Evolutionary conservation across 2,329 filamentous ascomycete species (phyloP).

Genomic region (Akanthomyces lecanii): DNA sequence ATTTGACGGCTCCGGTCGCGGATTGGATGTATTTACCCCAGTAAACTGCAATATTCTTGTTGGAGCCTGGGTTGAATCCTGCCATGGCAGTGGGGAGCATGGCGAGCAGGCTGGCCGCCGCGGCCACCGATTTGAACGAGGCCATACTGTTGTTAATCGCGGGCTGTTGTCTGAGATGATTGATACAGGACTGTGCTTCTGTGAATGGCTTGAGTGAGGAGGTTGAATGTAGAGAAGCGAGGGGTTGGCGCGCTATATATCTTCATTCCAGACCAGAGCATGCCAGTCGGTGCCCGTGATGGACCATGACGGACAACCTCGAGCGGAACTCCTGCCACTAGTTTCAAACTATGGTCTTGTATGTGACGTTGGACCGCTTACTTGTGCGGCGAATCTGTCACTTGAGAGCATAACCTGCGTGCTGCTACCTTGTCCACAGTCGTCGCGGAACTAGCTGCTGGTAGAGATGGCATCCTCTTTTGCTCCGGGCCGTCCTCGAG

Average conservation of each 20-base stretch:
- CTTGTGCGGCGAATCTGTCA: neutral
- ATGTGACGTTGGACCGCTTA: conserved; percentile 15
- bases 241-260: conserved; percentile 4
- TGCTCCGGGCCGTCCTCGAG: neutral
- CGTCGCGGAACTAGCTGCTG: neutral
- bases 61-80: conserved; percentile 42
- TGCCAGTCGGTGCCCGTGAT: neutral
- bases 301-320: neutral
- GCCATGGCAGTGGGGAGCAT: conserved; percentile 31
- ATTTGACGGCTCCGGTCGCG: neutral
- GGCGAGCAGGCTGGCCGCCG: conserved; percentile 23
- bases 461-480: neutral
- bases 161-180: neutral
- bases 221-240: neutral
- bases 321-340: conserved; percentile 3
- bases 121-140: conserved; percentile 15
- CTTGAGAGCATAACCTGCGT: neutral
- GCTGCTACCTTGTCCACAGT: neutral
- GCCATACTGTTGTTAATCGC: neutral
- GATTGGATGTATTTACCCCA: conserved; percentile 47
- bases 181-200: neutral
- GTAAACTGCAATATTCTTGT: conserved; percentile 59
- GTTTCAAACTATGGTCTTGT: neutral
- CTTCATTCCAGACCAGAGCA: neutral
- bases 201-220: neutral